phyloP scores from a whole-genome alignment of 2,329 filamentous ascomycete genomes.

The Akanthomyces lecanii region DNA sequence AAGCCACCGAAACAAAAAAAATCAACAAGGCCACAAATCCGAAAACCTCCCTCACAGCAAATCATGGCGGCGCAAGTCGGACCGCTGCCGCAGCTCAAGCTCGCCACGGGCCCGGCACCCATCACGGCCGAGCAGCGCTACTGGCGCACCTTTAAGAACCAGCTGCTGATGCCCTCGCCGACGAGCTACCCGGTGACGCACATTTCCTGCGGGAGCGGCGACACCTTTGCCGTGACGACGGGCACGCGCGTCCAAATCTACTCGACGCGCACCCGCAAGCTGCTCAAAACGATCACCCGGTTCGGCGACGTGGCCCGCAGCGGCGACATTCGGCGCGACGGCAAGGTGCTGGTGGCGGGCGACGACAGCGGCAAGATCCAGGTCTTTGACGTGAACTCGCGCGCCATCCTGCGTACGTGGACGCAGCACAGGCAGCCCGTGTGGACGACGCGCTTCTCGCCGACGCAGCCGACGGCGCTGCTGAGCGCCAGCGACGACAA shows the following conservation, averaged over 20 bases:
- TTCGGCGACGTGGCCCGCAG: constrained; percentile 90
- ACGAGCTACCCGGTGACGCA: constrained; percentile 86
- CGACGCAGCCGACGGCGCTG: constrained; percentile 75
- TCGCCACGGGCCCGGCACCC: constrained; percentile 75
- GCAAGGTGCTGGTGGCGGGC: constrained; percentile 82
- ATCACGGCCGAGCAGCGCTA: constrained; percentile 90
- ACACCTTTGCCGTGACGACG: constrained; percentile 89
- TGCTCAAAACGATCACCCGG: constrained; percentile 88
- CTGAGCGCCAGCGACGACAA: constrained; percentile 90
- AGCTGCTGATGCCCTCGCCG: constrained; percentile 83
- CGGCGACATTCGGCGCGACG: constrained; percentile 84
- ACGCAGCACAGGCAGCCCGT: constrained; percentile 89
- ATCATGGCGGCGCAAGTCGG: constrained; percentile 82
- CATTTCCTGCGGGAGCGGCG: constrained; percentile 64
- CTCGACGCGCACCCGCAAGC: constrained; percentile 85
- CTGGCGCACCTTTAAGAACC: constrained; percentile 93
- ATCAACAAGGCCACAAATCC: neutral
- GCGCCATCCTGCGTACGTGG: constrained; percentile 95
- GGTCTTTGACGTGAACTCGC: constrained; percentile 84
- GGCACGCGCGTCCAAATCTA: constrained; percentile 91
- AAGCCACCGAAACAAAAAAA: neutral
- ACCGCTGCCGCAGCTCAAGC: constrained; percentile 74
- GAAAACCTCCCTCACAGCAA: neutral
- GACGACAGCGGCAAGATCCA: constrained; percentile 91
- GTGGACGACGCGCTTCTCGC: constrained; percentile 90